Evolutionary conservation across 1,139 yeast genomes (phyloP).

Genomic region (Saccharomyces hybrid): DNA sequence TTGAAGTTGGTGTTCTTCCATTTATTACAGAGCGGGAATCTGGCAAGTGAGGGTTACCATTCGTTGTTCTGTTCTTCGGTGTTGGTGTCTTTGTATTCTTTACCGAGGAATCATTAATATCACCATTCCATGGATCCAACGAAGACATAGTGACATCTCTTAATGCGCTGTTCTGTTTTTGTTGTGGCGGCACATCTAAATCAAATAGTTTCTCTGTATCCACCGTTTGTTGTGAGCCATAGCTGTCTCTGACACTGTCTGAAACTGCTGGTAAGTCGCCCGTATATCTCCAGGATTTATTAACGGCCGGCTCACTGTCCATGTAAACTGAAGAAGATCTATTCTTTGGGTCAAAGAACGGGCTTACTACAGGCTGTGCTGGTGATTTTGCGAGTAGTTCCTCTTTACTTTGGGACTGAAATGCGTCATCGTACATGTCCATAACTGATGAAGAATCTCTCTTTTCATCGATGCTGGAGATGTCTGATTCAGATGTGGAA

Average conservation of each 20-base stretch:
- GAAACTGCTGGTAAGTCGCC: slow-evolving; percentile 10
- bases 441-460: slow-evolving; percentile 29
- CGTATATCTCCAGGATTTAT: slow-evolving; percentile 70
- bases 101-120: too few species aligned
- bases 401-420: slow-evolving; percentile 22
- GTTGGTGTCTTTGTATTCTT: too few species aligned
- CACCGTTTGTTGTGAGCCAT: slow-evolving; percentile 72
- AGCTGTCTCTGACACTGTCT: slow-evolving; percentile 44
- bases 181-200: too few species aligned
- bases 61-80: too few species aligned
- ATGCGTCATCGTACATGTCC: neutral
- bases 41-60: too few species aligned
- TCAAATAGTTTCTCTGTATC: slow-evolving; percentile 79
- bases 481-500: slow-evolving; percentile 31
- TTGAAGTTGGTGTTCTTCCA: slow-evolving; percentile 7
- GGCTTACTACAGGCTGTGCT: slow-evolving; percentile 4
- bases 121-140: too few species aligned
- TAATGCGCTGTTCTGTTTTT: slow-evolving; percentile 28
- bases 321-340: slow-evolving; percentile 27
- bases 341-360: slow-evolving; percentile 14
- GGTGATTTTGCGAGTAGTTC: slow-evolving; percentile 15
- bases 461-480: slow-evolving; percentile 31
- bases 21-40: neutral
- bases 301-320: slow-evolving; percentile 31
- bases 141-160: too few species aligned